These are phyloP conservation scores for Boletus rex-veris DNA, from an alignment of 768 basidiomycete species.

Conservation along the genomic window DNA sequence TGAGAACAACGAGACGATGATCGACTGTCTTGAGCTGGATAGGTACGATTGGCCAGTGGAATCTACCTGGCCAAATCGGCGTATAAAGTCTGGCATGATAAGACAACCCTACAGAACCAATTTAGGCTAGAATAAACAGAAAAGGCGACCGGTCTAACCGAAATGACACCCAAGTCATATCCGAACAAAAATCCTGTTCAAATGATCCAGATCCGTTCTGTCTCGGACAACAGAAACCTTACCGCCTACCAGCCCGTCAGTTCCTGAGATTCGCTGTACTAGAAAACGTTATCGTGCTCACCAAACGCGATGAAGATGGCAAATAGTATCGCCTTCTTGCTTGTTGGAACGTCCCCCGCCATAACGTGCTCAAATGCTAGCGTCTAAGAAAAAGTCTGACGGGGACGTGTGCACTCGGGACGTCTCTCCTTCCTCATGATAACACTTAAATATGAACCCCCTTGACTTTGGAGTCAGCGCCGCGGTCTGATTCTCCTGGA, in stretches of 20 bases:
- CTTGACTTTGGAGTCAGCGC: not conserved
- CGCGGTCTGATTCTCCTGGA: not conserved
- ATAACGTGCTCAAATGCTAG: constrained; percentile 8
- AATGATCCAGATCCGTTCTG: not conserved
- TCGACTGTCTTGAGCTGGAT: constrained; percentile 62
- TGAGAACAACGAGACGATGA: constrained; percentile 75
- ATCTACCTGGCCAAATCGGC: constrained; percentile 58
- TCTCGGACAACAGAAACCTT: not conserved
- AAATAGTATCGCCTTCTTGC: constrained; percentile 57
- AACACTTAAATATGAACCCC: constrained; percentile 9
- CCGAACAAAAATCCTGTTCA: constrained; percentile 58
- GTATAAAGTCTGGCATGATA: constrained; percentile 75
- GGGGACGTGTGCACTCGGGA: not conserved
- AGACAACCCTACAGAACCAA: constrained; percentile 54
- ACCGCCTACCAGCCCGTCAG: constrained; percentile 18
- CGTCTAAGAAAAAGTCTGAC: not conserved
- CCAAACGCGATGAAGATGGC: constrained; percentile 75
- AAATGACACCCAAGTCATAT: constrained; percentile 77
- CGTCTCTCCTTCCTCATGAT: not conserved
- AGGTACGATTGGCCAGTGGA: constrained; percentile 48
- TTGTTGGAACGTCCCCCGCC: constrained; percentile 52
- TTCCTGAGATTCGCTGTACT: not conserved
- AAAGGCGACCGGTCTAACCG: constrained; percentile 37
- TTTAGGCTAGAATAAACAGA: constrained; percentile 2
- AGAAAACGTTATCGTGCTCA: constrained; percentile 28